Evolutionary conservation across 2,329 filamentous ascomycete genomes (phyloP).

Genomic region (Penicillium sp.): DNA sequence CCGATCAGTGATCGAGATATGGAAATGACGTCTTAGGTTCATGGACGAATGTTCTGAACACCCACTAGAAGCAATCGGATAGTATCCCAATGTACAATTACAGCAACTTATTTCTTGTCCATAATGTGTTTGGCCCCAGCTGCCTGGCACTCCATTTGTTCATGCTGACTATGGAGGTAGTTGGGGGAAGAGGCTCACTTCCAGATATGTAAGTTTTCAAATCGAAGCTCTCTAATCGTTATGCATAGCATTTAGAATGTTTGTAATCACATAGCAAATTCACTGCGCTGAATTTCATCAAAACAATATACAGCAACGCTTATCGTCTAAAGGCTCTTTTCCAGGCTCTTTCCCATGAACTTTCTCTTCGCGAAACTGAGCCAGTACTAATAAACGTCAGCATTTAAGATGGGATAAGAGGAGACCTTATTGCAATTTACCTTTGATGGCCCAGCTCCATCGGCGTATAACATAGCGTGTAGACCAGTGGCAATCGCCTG

Average conservation of each 20-base stretch:
- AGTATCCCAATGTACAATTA: slow-evolving; percentile 19
- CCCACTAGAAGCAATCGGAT: slow-evolving; percentile 1
- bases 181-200: background rate
- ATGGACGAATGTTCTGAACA: background rate
- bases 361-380: slow-evolving; percentile 98
- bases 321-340: slow-evolving; percentile 69
- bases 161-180: background rate
- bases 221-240: background rate
- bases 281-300: slow-evolving; percentile 29
- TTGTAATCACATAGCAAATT: slow-evolving; percentile 14
- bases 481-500: slow-evolving; percentile 85
- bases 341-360: slow-evolving; percentile 98
- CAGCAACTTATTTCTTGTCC: slow-evolving; percentile 8
- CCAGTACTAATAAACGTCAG: slow-evolving; percentile 73
- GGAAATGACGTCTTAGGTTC: slow-evolving; percentile 30
- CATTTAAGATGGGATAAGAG: background rate
- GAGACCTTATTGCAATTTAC: slow-evolving; percentile 33
- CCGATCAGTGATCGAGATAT: slow-evolving; percentile 29
- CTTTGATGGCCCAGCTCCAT: slow-evolving; percentile 66
- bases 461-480: slow-evolving; percentile 82
- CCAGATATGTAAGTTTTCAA: background rate
- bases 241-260: background rate
- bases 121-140: background rate
- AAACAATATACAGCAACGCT: slow-evolving; percentile 25
- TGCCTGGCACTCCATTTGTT: background rate